Percentiles rank a stretch among this genome's conserved stretches.
Evolutionary conservation across 345 rosid species (phyloP).

Genomic region (Tarenaya hassleriana): DNA sequence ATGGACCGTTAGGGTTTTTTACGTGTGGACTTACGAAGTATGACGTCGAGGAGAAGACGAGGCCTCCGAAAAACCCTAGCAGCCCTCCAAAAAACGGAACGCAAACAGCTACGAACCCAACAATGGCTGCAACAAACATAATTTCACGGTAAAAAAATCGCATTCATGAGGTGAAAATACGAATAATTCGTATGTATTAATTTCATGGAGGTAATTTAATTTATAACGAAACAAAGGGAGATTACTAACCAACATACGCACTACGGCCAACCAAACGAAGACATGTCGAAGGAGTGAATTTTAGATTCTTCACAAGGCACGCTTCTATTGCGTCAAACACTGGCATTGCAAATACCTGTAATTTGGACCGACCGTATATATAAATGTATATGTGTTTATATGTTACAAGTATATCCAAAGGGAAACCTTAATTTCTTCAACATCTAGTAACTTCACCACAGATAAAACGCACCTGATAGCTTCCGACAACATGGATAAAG

Average conservation of each 20-base stretch:
- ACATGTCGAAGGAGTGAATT: slow-evolving; percentile 28
- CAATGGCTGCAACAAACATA: slow-evolving; percentile 30
- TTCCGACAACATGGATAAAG: slow-evolving; percentile 37
- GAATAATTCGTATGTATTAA: background rate
- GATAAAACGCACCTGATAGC: slow-evolving; percentile 53
- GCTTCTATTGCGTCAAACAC: slow-evolving; percentile 48
- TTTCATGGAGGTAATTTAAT: too few species aligned
- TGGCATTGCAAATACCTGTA: slow-evolving; percentile 46
- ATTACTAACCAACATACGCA: slow-evolving; percentile 37
- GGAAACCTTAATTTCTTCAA: too few species aligned
- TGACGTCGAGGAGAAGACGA: slow-evolving; percentile 49
- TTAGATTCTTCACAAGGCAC: slow-evolving; percentile 25
- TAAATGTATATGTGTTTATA: too few species aligned
- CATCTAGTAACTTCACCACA: too few species aligned
- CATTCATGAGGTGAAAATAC: background rate
- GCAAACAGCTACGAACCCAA: slow-evolving; percentile 42
- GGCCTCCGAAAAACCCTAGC: slow-evolving; percentile 53
- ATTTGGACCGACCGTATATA: too few species aligned
- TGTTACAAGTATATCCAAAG: too few species aligned
- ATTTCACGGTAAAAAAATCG: too few species aligned
- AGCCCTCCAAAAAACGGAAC: slow-evolving; percentile 60
- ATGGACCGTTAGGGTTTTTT: too few species aligned
- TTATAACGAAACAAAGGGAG: too few species aligned
- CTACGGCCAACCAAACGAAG: slow-evolving; percentile 38
- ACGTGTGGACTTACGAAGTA: slow-evolving; percentile 49